Evolutionary conservation across 495 filamentous ascomycete species (phyloP).

Genomic region (Hyaloscypha finlandica): DNA sequence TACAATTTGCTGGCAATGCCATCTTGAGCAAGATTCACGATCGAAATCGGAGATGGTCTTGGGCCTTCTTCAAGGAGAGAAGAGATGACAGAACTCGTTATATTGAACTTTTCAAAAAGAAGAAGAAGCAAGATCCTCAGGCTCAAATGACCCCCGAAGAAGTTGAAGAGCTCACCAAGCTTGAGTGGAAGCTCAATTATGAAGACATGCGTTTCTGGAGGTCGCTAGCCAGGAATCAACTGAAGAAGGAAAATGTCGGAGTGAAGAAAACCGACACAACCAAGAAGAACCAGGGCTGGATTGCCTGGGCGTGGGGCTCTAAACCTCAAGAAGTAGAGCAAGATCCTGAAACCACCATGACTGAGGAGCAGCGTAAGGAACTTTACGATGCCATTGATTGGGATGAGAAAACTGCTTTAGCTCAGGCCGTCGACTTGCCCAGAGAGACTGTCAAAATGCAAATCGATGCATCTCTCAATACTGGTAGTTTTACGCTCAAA

Average conservation of each 20-base stretch:
- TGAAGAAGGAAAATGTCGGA: conserved; percentile 90
- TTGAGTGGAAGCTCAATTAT: conserved; percentile 89
- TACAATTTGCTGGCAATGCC: conserved; percentile 84
- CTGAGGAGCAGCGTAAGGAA: conserved; percentile 93
- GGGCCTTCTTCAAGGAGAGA: conserved; percentile 90
- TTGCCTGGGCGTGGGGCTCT: conserved; percentile 83
- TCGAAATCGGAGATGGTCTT: conserved; percentile 84
- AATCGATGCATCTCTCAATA: conserved; percentile 83
- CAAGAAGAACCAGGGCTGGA: conserved; percentile 69
- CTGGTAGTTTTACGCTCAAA: conserved; percentile 91
- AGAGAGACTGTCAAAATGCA: conserved; percentile 90
- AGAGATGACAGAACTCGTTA: conserved; percentile 88
- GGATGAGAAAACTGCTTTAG: conserved; percentile 90
- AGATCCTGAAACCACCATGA: conserved; percentile 76
- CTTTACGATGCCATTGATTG: conserved; percentile 97
- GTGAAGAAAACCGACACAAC: conserved; percentile 61
- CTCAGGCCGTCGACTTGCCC: conserved; percentile 85
- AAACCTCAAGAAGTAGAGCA: conserved; percentile 66
- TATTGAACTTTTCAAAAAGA: conserved; percentile 90
- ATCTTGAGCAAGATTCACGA: conserved; percentile 93
- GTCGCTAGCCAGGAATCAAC: conserved; percentile 88
- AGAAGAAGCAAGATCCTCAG: conserved; percentile 58
- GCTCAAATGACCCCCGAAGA: conserved; percentile 70
- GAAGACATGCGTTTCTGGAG: conserved; percentile 98
- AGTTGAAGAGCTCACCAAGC: conserved; percentile 64